phyloP scores from a whole-genome alignment of 2,329 filamentous ascomycete genomes.

The Cytospora piceicola region DNA sequence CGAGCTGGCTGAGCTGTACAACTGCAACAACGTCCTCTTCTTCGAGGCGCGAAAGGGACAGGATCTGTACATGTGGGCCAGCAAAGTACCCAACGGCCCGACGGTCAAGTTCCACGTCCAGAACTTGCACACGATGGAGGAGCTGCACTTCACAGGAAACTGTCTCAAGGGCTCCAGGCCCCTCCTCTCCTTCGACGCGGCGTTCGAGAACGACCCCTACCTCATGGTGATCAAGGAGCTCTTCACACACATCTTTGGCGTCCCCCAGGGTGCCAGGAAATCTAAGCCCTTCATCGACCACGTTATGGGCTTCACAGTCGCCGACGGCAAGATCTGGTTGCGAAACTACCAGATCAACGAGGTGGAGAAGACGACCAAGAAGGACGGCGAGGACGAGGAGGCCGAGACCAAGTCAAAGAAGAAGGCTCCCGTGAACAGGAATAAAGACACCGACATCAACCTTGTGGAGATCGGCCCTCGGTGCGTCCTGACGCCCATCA shows the following conservation, averaged over 20 bases:
- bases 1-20: conserved; percentile 74
- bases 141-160: conserved; percentile 95
- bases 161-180: conserved; percentile 92
- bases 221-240: conserved; percentile 86
- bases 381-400: conserved; percentile 48
- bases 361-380: conserved; percentile 63
- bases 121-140: conserved; percentile 94
- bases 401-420: conserved; percentile 39
- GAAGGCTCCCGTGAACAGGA: conserved; percentile 46
- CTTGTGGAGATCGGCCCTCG: conserved; percentile 93
- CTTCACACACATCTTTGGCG: conserved; percentile 87
- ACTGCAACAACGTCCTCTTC: conserved; percentile 89
- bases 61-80: conserved; percentile 92
- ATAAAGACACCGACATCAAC: conserved; percentile 73
- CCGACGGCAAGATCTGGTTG: conserved; percentile 95
- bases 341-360: conserved; percentile 93
- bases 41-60: conserved; percentile 94
- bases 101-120: conserved; percentile 69
- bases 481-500: conserved; percentile 90
- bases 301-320: conserved; percentile 88
- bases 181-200: conserved; percentile 86
- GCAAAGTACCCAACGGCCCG: conserved; percentile 84
- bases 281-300: conserved; percentile 96
- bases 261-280: conserved; percentile 84
- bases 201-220: conserved; percentile 81